These are phyloP conservation scores for Westerdykella sp. DNA, from an alignment of 2,329 filamentous ascomycete genomes.

Conservation along the genomic window DNA sequence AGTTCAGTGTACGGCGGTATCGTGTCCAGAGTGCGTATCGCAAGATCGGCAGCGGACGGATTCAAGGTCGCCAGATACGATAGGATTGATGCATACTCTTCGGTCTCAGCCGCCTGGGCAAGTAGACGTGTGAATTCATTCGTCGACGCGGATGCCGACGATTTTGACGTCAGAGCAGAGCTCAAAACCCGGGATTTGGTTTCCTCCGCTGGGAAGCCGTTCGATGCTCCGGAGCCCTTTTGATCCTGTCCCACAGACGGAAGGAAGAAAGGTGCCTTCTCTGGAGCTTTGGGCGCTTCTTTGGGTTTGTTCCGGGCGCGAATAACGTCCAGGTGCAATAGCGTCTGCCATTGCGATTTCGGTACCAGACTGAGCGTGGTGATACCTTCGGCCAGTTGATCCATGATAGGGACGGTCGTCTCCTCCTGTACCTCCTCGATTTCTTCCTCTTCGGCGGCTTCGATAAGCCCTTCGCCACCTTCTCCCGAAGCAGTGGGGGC, in stretches of 20 bases:
- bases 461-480: slow-evolving; percentile 66
- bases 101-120: slow-evolving; percentile 42
- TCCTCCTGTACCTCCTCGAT: slow-evolving; percentile 43
- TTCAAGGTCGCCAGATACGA: slow-evolving; percentile 72
- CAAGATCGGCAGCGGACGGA: slow-evolving; percentile 81
- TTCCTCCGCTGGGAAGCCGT: slow-evolving; percentile 15
- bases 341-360: slow-evolving; percentile 86
- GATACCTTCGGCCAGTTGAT: slow-evolving; percentile 76
- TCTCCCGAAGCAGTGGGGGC: slow-evolving; percentile 77
- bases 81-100: slow-evolving; percentile 63
- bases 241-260: slow-evolving; percentile 53
- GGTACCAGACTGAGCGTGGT: slow-evolving; percentile 86
- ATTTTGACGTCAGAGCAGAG: slow-evolving; percentile 27
- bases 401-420: slow-evolving; percentile 48
- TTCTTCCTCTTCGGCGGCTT: slow-evolving; percentile 64
- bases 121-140: slow-evolving; percentile 47
- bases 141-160: slow-evolving; percentile 24
- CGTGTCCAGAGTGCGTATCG: slow-evolving; percentile 69
- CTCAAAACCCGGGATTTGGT: slow-evolving; percentile 29
- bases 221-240: slow-evolving; percentile 9
- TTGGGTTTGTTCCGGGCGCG: slow-evolving; percentile 88
- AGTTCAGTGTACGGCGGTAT: slow-evolving; percentile 60
- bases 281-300: slow-evolving; percentile 82
- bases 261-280: slow-evolving; percentile 94
- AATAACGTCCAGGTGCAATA: slow-evolving; percentile 87